Evolutionary conservation across 768 basidiomycete species (phyloP).

Genomic region (Porphyrellus cyaneotinctus): DNA sequence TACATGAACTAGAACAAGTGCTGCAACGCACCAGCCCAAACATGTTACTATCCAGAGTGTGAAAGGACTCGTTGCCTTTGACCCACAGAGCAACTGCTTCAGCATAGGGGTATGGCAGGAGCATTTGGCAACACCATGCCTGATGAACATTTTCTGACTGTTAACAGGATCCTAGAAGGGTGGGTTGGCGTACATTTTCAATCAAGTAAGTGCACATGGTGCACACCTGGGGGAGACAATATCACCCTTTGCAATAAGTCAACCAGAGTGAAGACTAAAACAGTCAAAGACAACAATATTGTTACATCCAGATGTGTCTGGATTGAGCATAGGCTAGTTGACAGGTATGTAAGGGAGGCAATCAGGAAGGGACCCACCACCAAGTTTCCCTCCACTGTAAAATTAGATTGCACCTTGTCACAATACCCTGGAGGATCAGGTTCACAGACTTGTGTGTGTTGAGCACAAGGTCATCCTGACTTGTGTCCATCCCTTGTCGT

Average conservation of each 20-base stretch:
- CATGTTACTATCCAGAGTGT: constrained; percentile 66
- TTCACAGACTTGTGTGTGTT: too few relatives aligned
- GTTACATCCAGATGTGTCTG: constrained; percentile 55
- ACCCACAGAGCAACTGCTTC: constrained; percentile 65
- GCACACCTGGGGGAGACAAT: constrained; percentile 59
- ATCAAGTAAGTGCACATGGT: background rate
- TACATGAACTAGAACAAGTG: background rate
- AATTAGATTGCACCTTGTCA: too few relatives aligned
- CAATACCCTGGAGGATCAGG: too few relatives aligned
- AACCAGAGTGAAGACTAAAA: constrained; percentile 34
- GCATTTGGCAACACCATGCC: constrained; percentile 58
- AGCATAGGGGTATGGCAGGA: constrained; percentile 63
- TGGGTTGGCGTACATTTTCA: too few relatives aligned
- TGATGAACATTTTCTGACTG: constrained; percentile 51
- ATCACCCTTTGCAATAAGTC: constrained; percentile 50
- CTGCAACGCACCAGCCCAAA: constrained; percentile 58
- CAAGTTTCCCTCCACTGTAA: too few relatives aligned
- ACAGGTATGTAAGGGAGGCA: too few relatives aligned
- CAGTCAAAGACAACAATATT: constrained; percentile 66
- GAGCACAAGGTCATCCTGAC: too few relatives aligned
- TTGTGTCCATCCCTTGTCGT: too few relatives aligned
- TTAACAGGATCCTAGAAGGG: constrained; percentile 54
- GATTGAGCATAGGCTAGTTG: constrained; percentile 70
- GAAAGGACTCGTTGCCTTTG: constrained; percentile 44
- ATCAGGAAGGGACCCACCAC: background rate